Evolutionary conservation across 2,329 filamentous ascomycete genomes (phyloP), one percentile per base, ranked within the genome.

Genomic region (Elsinoe batatas): DNA sequence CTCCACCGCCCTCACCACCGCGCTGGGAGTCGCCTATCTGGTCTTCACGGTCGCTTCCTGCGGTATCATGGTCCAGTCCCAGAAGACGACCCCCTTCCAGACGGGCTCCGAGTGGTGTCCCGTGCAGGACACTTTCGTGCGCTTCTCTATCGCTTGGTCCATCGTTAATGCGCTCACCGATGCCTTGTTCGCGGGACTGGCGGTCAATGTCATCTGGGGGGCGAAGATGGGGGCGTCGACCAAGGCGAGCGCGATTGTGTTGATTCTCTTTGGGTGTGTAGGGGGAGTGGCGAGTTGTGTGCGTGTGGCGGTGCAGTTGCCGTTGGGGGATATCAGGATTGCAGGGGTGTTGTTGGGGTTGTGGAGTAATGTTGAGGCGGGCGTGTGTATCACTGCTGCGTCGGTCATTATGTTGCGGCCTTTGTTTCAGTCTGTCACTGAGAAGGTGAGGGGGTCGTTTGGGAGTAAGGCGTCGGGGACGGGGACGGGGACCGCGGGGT

Each of bases 1-100:
- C 11, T 69, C 78, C 33, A 75, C 79, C 62, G 79, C 76, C 59
- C 63, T 64, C 7, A 76, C 76, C 56, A 70, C 76, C 13, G 64
- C 65, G 1, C 70, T 69, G 42, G 78, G 78, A 59, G 78, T 76
- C 76, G 65, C 53, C 22, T 55, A 68, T 26, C 61, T 65, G 7
- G 61, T 64, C 46, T 68, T 61, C 1, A 64, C 63, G 1, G 40
- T 55, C 40, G 53, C 53, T 3, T 32, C 18, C 8, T 55, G 53
- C 40, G 53, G 53, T 17, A 55, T 55, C 38, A 55, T 55, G 53
- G 53, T 55, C 13, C 53, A 55, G 18, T 20, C 13, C 12, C 53
- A 55, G 32, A 55, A 55, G 18, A 55, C 53, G 2, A 55, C 54
- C 3, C 55, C 57, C 4, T 56, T 67, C 7, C 66, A 67, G 33